Base-by-base conservation (phyloP, 164 flowering plant genomes). In the Vitis riparia region DNA sequence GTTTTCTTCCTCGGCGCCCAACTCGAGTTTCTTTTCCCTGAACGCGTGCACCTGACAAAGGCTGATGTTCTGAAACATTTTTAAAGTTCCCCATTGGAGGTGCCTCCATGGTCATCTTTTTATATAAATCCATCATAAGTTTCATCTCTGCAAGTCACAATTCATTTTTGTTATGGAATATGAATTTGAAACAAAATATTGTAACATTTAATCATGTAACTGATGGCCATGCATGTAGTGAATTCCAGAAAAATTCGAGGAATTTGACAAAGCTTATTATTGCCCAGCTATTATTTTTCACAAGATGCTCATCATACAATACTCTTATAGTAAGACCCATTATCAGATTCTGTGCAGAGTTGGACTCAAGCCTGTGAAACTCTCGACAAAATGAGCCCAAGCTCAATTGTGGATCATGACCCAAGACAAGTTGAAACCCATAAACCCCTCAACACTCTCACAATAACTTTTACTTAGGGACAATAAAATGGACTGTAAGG, bases 61-160 rank as follows among this genome's bases (percentile, higher is more conserved):
- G 56, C 29, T 19, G 59, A 17, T 11, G 29, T 50, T 50, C 67
- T n/a, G 29, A 9, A 51, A 16, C 27, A 23, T 23, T 23, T 23
- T 23, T 23, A 23, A 23, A 23, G 27, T 23, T 23, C 27, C 53
- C 3, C 48, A 37, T 63, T 13, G 30, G 48, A 14, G 55, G 58
- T 23, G 44, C 23, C 63, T 53, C 63, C n/a, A 10, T 15, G 7
- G 44, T 47, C 66, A 70, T 76, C 58, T 71, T 62, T 65, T 51
- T 67, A 64, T 71, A 63, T 32, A 71, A 32, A 29, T 68, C 68
- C 74, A 68, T 58, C 65, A 76, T 2, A 37, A 68, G 58, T 62
- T 71, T 72, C 64, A 76, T 49, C 32, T 76, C 75, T 76, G 75
- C 57, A 65, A 60, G 53, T 44, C 37, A 8, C 29, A 15, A 11